Evolutionary conservation across 768 basidiomycete genomes (phyloP).

Genomic region (Multifurca ochricompacta): DNA sequence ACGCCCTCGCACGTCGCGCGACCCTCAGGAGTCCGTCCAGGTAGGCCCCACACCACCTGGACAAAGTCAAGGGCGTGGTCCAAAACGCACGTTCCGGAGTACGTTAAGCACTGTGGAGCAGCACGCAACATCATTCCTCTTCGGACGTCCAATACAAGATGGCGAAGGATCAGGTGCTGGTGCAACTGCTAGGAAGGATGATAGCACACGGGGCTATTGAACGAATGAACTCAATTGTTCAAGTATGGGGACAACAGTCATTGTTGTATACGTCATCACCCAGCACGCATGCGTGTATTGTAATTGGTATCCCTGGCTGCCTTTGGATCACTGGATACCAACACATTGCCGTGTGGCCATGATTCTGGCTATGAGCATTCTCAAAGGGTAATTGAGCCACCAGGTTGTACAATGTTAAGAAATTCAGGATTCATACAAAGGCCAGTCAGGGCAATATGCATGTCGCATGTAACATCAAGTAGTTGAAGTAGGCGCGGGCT

Average conservation of each 20-base stretch:
- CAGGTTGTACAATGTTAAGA: neutral
- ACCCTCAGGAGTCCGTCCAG: slow-evolving; percentile 2
- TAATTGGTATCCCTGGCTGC: slow-evolving; percentile 11
- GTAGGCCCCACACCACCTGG: neutral
- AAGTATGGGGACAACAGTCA: neutral
- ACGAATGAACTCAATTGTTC: neutral
- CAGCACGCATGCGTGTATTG: slow-evolving; percentile 6
- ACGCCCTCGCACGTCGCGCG: slow-evolving; percentile 8
- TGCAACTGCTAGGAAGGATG: slow-evolving; percentile 4
- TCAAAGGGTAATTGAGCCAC: neutral
- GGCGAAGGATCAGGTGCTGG: slow-evolving; percentile 13
- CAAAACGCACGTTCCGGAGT: slow-evolving; percentile 57
- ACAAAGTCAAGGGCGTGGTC: slow-evolving; percentile 49
- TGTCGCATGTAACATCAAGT: neutral
- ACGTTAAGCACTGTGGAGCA: slow-evolving; percentile 66
- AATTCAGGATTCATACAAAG: neutral
- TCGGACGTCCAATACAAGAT: slow-evolving; percentile 41
- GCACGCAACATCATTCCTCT: slow-evolving; percentile 56
- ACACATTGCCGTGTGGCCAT: neutral
- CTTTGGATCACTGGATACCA: neutral
- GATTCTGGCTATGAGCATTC: neutral
- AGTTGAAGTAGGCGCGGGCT: neutral
- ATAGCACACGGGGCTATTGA: slow-evolving; percentile 15
- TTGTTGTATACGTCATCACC: slow-evolving; percentile 12
- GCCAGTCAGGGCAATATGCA: neutral